Conservation (phyloP, 2,329 filamentous ascomycete genomes). For the Alternaria gansuensis region DNA sequence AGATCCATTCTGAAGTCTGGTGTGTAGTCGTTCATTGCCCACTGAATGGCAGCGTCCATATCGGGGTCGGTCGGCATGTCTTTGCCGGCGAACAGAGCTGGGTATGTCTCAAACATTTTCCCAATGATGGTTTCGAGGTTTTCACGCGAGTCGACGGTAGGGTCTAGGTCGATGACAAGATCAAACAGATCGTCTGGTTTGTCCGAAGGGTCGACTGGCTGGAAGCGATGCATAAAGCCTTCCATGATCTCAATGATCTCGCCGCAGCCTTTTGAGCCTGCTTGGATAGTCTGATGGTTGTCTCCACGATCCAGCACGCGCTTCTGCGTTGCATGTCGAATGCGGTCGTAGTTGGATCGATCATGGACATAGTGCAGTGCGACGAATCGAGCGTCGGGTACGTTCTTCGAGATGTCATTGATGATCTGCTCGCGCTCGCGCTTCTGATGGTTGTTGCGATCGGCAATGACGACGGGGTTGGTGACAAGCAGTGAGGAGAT, state of each 20-base stretch:
- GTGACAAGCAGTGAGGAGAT: slow-evolving; percentile 71
- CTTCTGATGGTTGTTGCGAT: slow-evolving; percentile 91
- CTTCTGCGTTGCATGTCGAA: slow-evolving; percentile 77
- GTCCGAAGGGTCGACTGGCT: slow-evolving; percentile 72
- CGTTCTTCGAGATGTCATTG: slow-evolving; percentile 71
- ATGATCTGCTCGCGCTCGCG: slow-evolving; percentile 90
- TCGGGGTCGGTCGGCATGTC: slow-evolving; percentile 75
- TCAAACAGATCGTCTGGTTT: slow-evolving; percentile 86
- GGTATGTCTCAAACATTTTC: slow-evolving; percentile 78
- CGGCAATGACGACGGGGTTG: slow-evolving; percentile 80
- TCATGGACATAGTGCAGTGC: slow-evolving; percentile 90
- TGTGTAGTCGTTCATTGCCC: slow-evolving; percentile 77
- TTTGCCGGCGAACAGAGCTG: slow-evolving; percentile 69
- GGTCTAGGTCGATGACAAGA: slow-evolving; percentile 83
- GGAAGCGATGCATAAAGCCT: slow-evolving; percentile 86
- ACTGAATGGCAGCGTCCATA: slow-evolving; percentile 80
- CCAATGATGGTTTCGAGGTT: slow-evolving; percentile 84
- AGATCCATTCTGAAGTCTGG: slow-evolving; percentile 80
- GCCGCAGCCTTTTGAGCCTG: slow-evolving; percentile 71
- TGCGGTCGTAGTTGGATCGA: slow-evolving; percentile 69
- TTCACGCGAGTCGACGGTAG: slow-evolving; percentile 75
- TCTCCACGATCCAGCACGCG: slow-evolving; percentile 87
- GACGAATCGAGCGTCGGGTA: slow-evolving; percentile 75
- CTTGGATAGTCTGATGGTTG: slow-evolving; percentile 97
- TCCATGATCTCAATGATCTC: slow-evolving; percentile 95